phyloP scores from a whole-genome alignment of 768 basidiomycete species.

The Gyrodon lividus region DNA sequence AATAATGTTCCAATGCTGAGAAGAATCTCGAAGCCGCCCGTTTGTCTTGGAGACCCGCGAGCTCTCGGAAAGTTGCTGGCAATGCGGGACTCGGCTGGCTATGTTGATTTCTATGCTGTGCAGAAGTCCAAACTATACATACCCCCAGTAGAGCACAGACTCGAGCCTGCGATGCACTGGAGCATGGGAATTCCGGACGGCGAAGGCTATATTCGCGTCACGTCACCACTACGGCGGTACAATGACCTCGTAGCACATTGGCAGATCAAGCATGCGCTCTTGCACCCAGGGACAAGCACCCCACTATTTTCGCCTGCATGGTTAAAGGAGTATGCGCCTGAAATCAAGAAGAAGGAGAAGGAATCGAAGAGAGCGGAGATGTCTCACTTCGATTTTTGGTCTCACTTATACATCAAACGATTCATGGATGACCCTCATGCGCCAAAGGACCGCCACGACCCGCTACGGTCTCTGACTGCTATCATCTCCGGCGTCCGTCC shows the following conservation, averaged over 20 bases:
- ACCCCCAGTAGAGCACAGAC: conserved; percentile 41
- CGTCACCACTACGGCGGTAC: conserved; percentile 87
- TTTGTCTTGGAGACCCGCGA: conserved; percentile 28
- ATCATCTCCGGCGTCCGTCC: conserved; percentile 19
- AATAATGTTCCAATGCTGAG: conserved; percentile 62
- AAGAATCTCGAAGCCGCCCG: conserved; percentile 41
- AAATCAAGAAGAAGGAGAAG: conserved; percentile 39
- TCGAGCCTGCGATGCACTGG: conserved; percentile 64
- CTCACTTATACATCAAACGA: conserved; percentile 38
- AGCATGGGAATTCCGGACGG: conserved; percentile 63
- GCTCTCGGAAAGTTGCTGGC: conserved; percentile 47
- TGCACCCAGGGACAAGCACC: conserved; percentile 34
- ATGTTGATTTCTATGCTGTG: conserved; percentile 39
- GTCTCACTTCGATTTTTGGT: conserved; percentile 42
- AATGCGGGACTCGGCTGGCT: conserved; percentile 45
- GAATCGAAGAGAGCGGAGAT: conserved; percentile 30
- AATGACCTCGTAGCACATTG: conserved; percentile 83
- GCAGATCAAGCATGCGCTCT: conserved; percentile 84
- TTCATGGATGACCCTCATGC: conserved; percentile 30
- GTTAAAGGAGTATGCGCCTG: conserved; percentile 42
- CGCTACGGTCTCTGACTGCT: conserved; percentile 29
- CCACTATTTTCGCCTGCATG: conserved; percentile 47
- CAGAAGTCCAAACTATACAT: conserved; percentile 34
- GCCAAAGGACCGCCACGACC: conserved; percentile 21
- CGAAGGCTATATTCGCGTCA: conserved; percentile 81